Percentiles rank a stretch among this genome's conserved stretches.
phyloP scores from a whole-genome alignment of 108 stramenopile genomes.

The Nannochloropsis salina region DNA sequence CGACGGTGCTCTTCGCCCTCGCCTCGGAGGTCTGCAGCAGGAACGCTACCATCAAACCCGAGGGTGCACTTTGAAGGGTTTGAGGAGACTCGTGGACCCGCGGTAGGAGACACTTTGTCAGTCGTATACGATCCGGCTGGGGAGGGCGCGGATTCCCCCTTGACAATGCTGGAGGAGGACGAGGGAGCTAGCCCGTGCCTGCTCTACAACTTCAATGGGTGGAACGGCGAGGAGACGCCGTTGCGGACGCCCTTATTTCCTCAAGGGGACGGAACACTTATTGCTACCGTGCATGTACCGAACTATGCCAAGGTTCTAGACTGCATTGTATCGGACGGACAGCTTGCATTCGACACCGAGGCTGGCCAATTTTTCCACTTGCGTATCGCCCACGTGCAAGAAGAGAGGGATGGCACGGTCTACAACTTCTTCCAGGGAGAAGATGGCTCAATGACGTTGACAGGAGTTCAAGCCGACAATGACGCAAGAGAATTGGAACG shows the following conservation, averaged over 20 bases:
- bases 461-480: background rate
- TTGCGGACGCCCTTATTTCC: slow-evolving; percentile 5
- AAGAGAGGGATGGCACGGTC: slow-evolving; percentile 3
- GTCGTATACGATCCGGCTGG: slow-evolving; percentile 1
- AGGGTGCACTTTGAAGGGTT: background rate
- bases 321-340: background rate
- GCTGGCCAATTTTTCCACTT: background rate
- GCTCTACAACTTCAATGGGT: slow-evolving; percentile 3
- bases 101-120: background rate
- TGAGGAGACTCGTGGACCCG: slow-evolving; percentile 1
- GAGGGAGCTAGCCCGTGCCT: slow-evolving; percentile 10
- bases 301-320: slow-evolving; percentile 20
- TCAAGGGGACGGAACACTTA: background rate
- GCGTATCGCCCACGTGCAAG: slow-evolving; percentile 5
- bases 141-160: background rate
- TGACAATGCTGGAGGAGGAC: slow-evolving; percentile 16
- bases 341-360: slow-evolving; percentile 3
- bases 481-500: slow-evolving; percentile 1
- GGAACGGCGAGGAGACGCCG: slow-evolving; percentile 16
- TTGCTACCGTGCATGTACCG: background rate
- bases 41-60: background rate
- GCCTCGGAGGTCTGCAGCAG: background rate
- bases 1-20: background rate
- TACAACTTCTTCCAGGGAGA: background rate
- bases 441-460: background rate